A percentile compares a stretch with the other conserved stretches of the same genome.
These are phyloP conservation scores for Sporobolomyces phaffii DNA, from an alignment of 768 basidiomycete genomes.

Conservation along the genomic window DNA sequence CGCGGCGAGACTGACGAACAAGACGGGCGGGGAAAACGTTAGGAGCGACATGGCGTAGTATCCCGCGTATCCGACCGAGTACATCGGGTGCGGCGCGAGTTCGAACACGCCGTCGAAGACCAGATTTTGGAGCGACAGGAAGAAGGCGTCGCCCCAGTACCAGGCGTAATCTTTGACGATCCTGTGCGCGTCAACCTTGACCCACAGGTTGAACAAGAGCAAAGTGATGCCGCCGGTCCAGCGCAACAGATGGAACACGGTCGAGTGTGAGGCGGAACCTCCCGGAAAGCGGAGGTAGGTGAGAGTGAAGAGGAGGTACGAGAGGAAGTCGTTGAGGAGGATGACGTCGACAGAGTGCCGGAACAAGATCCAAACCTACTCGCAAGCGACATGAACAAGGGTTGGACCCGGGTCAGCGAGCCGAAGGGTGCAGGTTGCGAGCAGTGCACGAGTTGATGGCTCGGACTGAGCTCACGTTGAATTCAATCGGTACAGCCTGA, in stretches of 20 bases:
- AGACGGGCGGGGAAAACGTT: conserved; percentile 76
- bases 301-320: conserved; percentile 92
- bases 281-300: conserved; percentile 71
- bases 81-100: conserved; percentile 66
- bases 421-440: too few relatives aligned
- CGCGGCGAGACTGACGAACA: conserved; percentile 87
- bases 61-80: conserved; percentile 61
- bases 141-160: conserved; percentile 44
- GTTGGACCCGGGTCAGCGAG: background rate
- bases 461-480: conserved; percentile 4
- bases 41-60: conserved; percentile 94
- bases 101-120: conserved; percentile 99
- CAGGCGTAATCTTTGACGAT: conserved; percentile 91
- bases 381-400: conserved; percentile 6
- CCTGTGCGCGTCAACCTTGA: conserved; percentile 93
- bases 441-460: background rate
- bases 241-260: conserved; percentile 69
- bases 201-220: conserved; percentile 94
- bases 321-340: conserved; percentile 88
- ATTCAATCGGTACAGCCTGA: conserved; percentile 30
- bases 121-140: conserved; percentile 53
- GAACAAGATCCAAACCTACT: conserved; percentile 87
- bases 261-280: conserved; percentile 63
- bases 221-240: conserved; percentile 81
- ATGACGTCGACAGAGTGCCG: conserved; percentile 94